A percentile compares a stretch with the other conserved stretches of the same genome.
Evolutionary conservation across 1,139 yeast species (phyloP).

Genomic region (Sugiyamaella pinicola): DNA sequence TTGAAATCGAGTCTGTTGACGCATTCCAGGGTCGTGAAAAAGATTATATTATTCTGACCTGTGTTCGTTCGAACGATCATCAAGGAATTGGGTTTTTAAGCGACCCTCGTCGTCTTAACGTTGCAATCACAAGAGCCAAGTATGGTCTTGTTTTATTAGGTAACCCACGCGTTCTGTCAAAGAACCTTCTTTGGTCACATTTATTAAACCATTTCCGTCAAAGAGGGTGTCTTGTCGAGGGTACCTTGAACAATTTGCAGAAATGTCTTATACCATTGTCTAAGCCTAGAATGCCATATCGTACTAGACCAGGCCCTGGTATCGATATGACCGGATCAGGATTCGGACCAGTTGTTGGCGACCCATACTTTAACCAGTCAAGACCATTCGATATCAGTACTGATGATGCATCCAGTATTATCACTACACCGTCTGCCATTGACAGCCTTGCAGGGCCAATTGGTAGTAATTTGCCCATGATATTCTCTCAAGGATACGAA

Average conservation of each 20-base stretch:
- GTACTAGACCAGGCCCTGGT: constrained; percentile 2
- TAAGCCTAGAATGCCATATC: constrained; percentile 32
- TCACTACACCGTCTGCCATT: constrained; percentile 33
- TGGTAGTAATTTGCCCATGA: constrained; percentile 27
- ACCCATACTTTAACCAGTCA: background rate
- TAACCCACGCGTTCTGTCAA: constrained; percentile 75
- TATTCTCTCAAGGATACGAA: constrained; percentile 27
- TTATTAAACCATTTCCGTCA: constrained; percentile 78
- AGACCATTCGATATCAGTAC: constrained; percentile 18
- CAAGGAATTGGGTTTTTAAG: constrained; percentile 84
- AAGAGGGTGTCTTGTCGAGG: constrained; percentile 87
- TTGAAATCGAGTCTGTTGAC: constrained; percentile 91
- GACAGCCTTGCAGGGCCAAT: constrained; percentile 21
- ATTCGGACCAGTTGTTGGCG: background rate
- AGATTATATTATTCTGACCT: constrained; percentile 82
- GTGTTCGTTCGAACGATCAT: constrained; percentile 87
- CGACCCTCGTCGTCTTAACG: constrained; percentile 90
- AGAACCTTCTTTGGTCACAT: constrained; percentile 77
- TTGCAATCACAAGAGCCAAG: constrained; percentile 88
- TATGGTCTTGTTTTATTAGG: constrained; percentile 83
- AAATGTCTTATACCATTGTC: constrained; percentile 59
- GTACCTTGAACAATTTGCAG: constrained; percentile 81
- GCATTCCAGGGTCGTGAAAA: constrained; percentile 97
- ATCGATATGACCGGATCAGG: background rate
- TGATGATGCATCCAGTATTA: constrained; percentile 32